These are phyloP conservation scores for Cryptococcus sp. DNA, from an alignment of 1,284 basidiomycete genomes.

Conservation along the genomic window DNA sequence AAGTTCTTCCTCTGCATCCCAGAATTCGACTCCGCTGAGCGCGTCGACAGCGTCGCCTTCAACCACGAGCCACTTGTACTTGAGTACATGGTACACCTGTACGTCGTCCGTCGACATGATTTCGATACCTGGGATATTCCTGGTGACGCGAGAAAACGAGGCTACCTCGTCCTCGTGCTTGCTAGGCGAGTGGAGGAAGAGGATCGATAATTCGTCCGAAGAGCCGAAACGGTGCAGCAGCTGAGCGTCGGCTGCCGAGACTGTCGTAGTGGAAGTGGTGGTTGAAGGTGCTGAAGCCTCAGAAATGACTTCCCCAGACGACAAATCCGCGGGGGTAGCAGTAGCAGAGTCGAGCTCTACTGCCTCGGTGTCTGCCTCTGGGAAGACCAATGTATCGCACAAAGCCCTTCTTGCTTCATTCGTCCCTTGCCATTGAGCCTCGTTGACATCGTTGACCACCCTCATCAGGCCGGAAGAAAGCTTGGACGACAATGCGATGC, in stretches of 20 bases:
- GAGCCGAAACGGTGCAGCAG: conserved; percentile 39
- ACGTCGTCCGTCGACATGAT: conserved; percentile 66
- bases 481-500: conserved; percentile 80
- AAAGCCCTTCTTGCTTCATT: conserved; percentile 39
- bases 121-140: conserved; percentile 62
- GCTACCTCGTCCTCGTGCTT: conserved; percentile 27
- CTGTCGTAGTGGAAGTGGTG: background rate
- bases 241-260: conserved; percentile 4
- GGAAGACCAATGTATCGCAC: conserved; percentile 20
- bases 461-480: conserved; percentile 72
- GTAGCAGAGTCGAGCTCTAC: conserved; percentile 54
- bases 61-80: conserved; percentile 59
- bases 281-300: conserved; percentile 52
- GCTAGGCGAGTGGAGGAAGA: conserved; percentile 47
- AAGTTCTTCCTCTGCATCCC: conserved; percentile 14
- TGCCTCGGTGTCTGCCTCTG: conserved; percentile 61
- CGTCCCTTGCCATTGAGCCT: conserved; percentile 52
- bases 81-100: conserved; percentile 73
- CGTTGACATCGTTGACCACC: conserved; percentile 71
- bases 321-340: background rate
- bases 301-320: background rate
- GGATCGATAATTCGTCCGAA: conserved; percentile 38
- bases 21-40: conserved; percentile 55
- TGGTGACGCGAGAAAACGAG: conserved; percentile 24
- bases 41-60: conserved; percentile 50